Base-by-base conservation (phyloP, 306 rosid species). In the Dryas drummondii region DNA sequence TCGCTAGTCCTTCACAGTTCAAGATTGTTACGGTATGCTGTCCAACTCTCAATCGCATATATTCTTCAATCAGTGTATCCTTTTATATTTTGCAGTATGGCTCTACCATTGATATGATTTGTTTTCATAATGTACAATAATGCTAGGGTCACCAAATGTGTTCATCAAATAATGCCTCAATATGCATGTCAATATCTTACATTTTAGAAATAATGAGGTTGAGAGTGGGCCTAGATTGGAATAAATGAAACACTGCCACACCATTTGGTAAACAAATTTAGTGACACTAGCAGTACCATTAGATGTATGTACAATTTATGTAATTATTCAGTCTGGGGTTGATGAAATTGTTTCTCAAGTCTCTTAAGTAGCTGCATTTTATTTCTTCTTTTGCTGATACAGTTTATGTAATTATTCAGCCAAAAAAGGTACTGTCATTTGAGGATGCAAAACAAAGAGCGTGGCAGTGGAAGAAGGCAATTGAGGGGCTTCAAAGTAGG, bases 401-500 rank as follows among this genome's bases (percentile, higher is more conserved):
- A 54, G 44, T 45, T 17, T 55, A 76, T 76, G 72, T 62, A 47
- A 66, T 76, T 68, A 58, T 86, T 82, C 98, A 96, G 98, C 96
- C 99, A 5, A 96, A 96, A 74, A 96, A 96, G 90, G 89, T 96
- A 57, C 63, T 89, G 76, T 84, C 92, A 6, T 96, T 92, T 32
- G 98, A 96, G 87, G 99, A 96, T 68, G 83, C 96, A 19, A 96
- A 96, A 79, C 99, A 92, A 83, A 88, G 97, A 83, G 97, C 98
- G 5, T 84, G 84, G 84, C 96, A 89, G 65, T 96, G 98, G 99
- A 96, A 96, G 88, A 96, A 92, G 87, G 96, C 98, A 11, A 96
- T 96, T 5, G 99, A 96, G 84, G 99, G 86, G 73, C 98, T 96
- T 87, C 98, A 96, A 81, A 96, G 90, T 80, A 86, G 90, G 89